phyloP scores from a whole-genome alignment of 2,329 filamentous ascomycete species.

The Metarhizium brunneum region DNA sequence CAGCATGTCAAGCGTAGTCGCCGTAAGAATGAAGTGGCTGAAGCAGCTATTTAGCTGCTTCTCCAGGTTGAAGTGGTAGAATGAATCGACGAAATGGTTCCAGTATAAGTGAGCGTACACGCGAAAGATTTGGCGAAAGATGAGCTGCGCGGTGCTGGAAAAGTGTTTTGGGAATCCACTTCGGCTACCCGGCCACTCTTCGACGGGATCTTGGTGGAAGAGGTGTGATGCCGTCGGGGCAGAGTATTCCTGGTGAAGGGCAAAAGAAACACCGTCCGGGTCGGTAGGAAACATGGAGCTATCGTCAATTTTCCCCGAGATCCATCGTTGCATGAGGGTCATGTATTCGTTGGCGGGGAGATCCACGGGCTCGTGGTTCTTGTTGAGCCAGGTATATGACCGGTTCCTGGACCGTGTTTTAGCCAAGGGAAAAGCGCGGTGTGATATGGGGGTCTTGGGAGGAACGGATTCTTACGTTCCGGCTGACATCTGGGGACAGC shows the following conservation, averaged over 20 bases:
- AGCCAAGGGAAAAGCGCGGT: neutral
- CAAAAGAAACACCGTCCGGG: conserved; percentile 52
- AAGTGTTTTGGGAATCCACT: conserved; percentile 84
- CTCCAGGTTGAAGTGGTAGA: conserved; percentile 66
- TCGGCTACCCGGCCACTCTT: conserved; percentile 73
- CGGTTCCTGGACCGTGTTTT: conserved; percentile 50
- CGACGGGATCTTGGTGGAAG: conserved; percentile 44
- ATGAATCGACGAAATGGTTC: conserved; percentile 74
- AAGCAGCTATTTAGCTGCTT: conserved; percentile 76
- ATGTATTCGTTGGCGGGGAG: conserved; percentile 86
- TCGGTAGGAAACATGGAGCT: conserved; percentile 78
- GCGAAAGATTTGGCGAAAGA: conserved; percentile 93
- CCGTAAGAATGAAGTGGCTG: conserved; percentile 68
- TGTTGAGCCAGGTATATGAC: conserved; percentile 91
- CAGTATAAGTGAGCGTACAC: conserved; percentile 95
- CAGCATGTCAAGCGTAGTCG: conserved; percentile 68
- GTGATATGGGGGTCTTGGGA: too few relatives aligned
- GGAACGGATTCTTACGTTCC: conserved; percentile 51
- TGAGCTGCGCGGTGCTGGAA: conserved; percentile 73
- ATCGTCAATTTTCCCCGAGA: conserved; percentile 84
- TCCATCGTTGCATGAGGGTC: conserved; percentile 88
- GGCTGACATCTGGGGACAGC: conserved; percentile 88
- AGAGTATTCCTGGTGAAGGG: conserved; percentile 44
- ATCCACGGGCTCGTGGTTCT: conserved; percentile 63
- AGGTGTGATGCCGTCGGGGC: conserved; percentile 28